These are phyloP conservation scores for Smallanthus sonchifolius DNA, from an alignment of 129 eudicot genomes.

Conservation along the genomic window DNA sequence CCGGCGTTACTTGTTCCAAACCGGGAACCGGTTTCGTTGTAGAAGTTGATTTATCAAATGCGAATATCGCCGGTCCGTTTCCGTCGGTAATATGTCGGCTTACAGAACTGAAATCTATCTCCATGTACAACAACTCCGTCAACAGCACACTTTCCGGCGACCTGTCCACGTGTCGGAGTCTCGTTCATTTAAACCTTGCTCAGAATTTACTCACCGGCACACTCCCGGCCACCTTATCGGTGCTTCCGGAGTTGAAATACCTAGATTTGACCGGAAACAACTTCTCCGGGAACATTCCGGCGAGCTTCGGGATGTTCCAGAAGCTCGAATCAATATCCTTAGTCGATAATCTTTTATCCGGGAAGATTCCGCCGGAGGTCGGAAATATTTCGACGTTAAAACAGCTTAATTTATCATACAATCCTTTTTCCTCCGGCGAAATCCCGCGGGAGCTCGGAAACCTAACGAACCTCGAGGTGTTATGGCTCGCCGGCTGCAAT, in stretches of 20 bases:
- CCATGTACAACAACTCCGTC: constrained; percentile 60
- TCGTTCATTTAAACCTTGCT: constrained; percentile 42
- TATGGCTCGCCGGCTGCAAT: constrained; percentile 64
- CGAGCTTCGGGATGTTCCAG: constrained; percentile 49
- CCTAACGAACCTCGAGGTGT: constrained; percentile 49
- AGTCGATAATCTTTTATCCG: constrained; percentile 64
- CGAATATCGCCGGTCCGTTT: constrained; percentile 68
- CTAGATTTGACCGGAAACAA: constrained; percentile 77
- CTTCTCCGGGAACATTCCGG: constrained; percentile 82
- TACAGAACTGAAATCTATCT: constrained; percentile 34
- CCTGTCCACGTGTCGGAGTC: constrained; percentile 34
- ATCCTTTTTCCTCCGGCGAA: constrained; percentile 70
- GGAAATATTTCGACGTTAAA: constrained; percentile 64
- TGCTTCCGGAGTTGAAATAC: constrained; percentile 40
- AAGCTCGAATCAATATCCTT: constrained; percentile 55
- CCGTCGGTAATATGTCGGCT: constrained; percentile 55
- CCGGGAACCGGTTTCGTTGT: constrained; percentile 22
- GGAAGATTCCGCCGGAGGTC: constrained; percentile 50
- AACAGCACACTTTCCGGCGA: constrained; percentile 57
- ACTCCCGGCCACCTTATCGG: constrained; percentile 46
- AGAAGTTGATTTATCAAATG: constrained; percentile 55
- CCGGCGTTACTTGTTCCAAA: constrained; percentile 54
- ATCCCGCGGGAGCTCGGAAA: constrained; percentile 77
- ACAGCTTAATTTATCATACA: constrained; percentile 70
- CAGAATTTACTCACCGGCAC: constrained; percentile 58